phyloP scores from a whole-genome alignment of 83 land plant genomes.

The Picea abies region DNA sequence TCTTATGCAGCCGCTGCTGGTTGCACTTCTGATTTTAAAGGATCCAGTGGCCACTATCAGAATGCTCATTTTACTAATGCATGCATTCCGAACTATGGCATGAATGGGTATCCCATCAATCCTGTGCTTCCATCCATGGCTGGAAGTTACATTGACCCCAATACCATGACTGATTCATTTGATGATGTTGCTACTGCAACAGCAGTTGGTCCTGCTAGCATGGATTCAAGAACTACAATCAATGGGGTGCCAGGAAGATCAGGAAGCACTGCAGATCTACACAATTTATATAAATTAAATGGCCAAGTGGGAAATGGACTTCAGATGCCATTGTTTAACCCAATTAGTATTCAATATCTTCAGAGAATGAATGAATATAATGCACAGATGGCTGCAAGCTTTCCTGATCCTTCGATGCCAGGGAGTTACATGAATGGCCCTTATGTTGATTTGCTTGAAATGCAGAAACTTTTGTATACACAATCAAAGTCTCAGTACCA shows the following conservation, averaged over 20 bases:
- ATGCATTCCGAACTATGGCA: constrained; percentile 36
- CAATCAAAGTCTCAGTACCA: constrained; percentile 72
- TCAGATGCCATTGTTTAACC: constrained; percentile 49
- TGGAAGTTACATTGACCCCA: constrained; percentile 32
- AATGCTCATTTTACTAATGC: constrained; percentile 39
- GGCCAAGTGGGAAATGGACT: constrained; percentile 43
- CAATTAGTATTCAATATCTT: constrained; percentile 60
- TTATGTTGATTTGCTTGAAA: constrained; percentile 50
- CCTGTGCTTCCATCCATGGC: constrained; percentile 19
- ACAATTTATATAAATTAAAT: constrained; percentile 33
- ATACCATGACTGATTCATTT: constrained; percentile 17
- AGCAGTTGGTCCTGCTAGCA: constrained; percentile 18
- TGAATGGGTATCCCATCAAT: constrained; percentile 32
- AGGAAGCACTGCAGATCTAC: constrained; percentile 32
- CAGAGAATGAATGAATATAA: constrained; percentile 48
- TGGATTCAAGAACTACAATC: constrained; percentile 17
- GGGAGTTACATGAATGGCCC: constrained; percentile 36
- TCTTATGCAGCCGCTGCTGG: constrained; percentile 35
- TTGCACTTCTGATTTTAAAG: constrained; percentile 32
- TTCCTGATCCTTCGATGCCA: constrained; percentile 38
- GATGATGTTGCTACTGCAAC: constrained; percentile 4
- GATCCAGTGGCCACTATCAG: constrained; percentile 44
- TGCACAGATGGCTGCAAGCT: constrained; percentile 34
- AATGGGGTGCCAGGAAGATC: constrained; percentile 19
- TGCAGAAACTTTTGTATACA: constrained; percentile 66